These are phyloP conservation scores for Russula earlei DNA, from an alignment of 768 basidiomycete genomes.

Conservation along the genomic window DNA sequence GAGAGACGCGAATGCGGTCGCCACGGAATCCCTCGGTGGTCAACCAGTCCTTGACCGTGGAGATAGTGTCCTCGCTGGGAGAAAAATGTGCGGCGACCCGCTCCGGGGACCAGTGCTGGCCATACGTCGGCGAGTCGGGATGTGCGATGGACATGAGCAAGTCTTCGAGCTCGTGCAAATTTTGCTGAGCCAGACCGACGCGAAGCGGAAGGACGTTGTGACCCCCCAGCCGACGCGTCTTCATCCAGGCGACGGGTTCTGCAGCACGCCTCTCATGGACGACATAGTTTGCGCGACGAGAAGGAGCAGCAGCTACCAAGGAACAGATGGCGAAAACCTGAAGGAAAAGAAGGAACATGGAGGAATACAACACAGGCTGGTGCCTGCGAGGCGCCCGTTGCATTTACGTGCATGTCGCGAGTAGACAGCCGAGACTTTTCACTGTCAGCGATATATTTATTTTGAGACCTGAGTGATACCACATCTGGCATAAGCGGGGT, in stretches of 20 bases:
- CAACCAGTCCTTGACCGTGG: no score
- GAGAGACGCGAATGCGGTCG: no score
- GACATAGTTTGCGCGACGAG: constrained; percentile 20
- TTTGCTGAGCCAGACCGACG: constrained; percentile 36
- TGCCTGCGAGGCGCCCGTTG: no score
- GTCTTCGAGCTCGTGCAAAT: constrained; percentile 33
- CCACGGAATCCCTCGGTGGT: no score
- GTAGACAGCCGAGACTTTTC: no score
- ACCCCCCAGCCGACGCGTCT: constrained; percentile 26
- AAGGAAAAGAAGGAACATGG: constrained; percentile 7
- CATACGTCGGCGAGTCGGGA: constrained; percentile 36
- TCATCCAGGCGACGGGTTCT: constrained; percentile 29
- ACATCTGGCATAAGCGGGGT: no score
- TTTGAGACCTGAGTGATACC: no score
- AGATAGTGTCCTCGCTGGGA: constrained; percentile 31
- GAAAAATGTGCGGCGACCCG: constrained; percentile 34
- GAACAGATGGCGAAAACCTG: constrained; percentile 17
- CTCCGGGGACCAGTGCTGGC: constrained; percentile 36
- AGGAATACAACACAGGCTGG: no score
- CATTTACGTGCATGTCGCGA: no score
- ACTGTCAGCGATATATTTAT: no score
- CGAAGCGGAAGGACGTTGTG: constrained; percentile 34
- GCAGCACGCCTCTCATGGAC: no score
- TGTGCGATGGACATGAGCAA: no score
- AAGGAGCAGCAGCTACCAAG: constrained; percentile 18